phyloP scores from a whole-genome alignment of 1,284 basidiomycete species.

The Polyporus tsugae region DNA sequence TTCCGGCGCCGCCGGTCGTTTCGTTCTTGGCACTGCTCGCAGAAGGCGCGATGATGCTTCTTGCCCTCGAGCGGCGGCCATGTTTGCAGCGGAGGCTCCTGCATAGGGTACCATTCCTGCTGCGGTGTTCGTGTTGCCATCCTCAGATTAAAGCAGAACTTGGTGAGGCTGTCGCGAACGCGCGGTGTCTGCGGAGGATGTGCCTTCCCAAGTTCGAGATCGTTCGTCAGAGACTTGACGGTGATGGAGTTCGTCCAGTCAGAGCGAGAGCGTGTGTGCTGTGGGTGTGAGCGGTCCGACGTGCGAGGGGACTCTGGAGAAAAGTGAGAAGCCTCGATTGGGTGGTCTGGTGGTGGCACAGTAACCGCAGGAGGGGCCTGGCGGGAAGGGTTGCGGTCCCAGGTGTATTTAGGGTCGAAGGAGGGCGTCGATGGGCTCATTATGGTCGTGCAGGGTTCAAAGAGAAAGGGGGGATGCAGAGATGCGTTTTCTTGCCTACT shows the following conservation, averaged over 20 bases:
- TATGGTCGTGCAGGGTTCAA: conserved; percentile 18
- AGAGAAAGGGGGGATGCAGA: conserved; percentile 11
- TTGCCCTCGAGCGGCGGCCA: conserved; percentile 53
- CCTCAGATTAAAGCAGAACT: conserved; percentile 47
- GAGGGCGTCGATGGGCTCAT: conserved; percentile 18
- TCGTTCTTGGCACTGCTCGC: conserved; percentile 42
- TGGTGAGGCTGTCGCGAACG: conserved; percentile 46
- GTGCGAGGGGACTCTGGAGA: conserved; percentile 31
- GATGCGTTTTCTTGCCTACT: conserved; percentile 9
- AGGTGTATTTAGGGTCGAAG: conserved; percentile 25
- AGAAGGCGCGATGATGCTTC: conserved; percentile 43
- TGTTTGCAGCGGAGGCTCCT: conserved; percentile 38
- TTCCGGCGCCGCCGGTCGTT: conserved; percentile 42
- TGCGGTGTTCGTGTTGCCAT: conserved; percentile 36
- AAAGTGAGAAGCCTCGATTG: conserved; percentile 34
- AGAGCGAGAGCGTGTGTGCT: conserved; percentile 31
- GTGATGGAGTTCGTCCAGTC: conserved; percentile 37
- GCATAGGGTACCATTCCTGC: conserved; percentile 41
- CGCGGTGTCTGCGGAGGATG: conserved; percentile 21
- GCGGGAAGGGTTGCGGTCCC: conserved; percentile 35
- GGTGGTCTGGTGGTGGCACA: conserved; percentile 35
- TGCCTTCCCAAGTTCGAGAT: conserved; percentile 27
- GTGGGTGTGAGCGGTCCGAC: conserved; percentile 19
- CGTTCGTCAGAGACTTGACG: conserved; percentile 29
- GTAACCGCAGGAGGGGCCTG: conserved; percentile 37